Conservation (phyloP, 441 rosid species). For the Viola pubescens region DNA sequence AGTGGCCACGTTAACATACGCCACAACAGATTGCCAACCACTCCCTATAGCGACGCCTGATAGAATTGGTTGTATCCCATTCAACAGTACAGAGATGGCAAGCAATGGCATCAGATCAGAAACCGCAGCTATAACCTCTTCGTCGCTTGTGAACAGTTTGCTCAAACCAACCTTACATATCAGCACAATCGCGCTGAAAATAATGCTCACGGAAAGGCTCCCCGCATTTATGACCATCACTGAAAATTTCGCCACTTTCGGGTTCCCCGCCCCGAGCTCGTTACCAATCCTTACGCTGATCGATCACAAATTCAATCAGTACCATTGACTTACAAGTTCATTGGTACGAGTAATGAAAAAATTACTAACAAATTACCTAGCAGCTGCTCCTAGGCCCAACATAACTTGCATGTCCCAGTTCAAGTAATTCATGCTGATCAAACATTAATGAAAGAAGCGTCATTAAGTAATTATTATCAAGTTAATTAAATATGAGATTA, state of each 20-base stretch:
- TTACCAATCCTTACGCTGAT: conserved; percentile 65
- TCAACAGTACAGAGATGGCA: conserved; percentile 64
- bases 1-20: conserved; percentile 60
- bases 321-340: neutral
- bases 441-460: neutral
- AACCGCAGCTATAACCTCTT: conserved; percentile 50
- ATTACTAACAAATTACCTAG: conserved; percentile 34
- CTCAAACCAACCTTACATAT: conserved; percentile 44
- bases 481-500: no score
- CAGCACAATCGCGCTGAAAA: conserved; percentile 37
- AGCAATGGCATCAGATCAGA: conserved; percentile 57
- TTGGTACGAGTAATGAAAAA: neutral
- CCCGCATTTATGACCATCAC: conserved; percentile 60
- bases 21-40: conserved; percentile 87
- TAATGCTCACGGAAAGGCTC: conserved; percentile 44
- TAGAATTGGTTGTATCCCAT: conserved; percentile 84
- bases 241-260: conserved; percentile 61
- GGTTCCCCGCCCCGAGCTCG: conserved; percentile 76
- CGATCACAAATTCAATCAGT: neutral
- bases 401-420: conserved; percentile 90
- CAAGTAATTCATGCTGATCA: conserved; percentile 59
- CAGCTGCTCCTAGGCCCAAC: conserved; percentile 76
- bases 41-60: conserved; percentile 92
- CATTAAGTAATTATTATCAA: conserved; percentile 1
- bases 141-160: conserved; percentile 54